Evolutionary conservation across 2,329 filamentous ascomycete species (phyloP).

Genomic region (Apiospora malaysiana): DNA sequence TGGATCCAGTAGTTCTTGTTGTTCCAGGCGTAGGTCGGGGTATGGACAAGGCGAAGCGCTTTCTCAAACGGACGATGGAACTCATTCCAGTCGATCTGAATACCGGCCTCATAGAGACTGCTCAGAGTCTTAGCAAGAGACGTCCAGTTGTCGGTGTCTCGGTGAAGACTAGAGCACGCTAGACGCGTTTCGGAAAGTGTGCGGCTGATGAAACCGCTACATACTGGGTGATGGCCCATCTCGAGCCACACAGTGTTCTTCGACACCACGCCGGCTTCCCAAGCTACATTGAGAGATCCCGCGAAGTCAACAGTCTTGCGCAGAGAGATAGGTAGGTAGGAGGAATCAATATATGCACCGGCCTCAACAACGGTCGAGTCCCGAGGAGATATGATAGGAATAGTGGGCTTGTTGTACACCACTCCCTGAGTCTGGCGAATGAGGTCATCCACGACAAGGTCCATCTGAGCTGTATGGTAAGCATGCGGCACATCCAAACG

Average conservation of each 20-base stretch:
- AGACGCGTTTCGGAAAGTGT: conserved; percentile 42
- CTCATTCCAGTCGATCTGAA: conserved; percentile 73
- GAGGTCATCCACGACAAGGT: conserved; percentile 64
- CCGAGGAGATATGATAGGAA: conserved; percentile 49
- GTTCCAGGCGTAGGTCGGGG: conserved; percentile 76
- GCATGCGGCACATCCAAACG: conserved; percentile 57
- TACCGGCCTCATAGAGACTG: conserved; percentile 63
- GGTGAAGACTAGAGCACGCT: conserved; percentile 56
- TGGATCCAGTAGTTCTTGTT: conserved; percentile 73
- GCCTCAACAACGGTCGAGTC: conserved; percentile 27
- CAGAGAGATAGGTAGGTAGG: conserved; percentile 45
- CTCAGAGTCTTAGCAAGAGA: conserved; percentile 56
- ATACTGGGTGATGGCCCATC: conserved; percentile 71
- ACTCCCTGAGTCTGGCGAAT: conserved; percentile 45
- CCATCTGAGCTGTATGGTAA: conserved; percentile 60
- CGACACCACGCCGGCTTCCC: conserved; percentile 53
- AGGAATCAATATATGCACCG: conserved; percentile 40
- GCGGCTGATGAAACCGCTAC: conserved; percentile 63
- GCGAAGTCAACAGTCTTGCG: conserved; percentile 71
- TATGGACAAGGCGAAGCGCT: conserved; percentile 55
- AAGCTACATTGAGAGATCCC: conserved; percentile 49
- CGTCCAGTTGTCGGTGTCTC: conserved; percentile 62
- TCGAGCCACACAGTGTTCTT: conserved; percentile 67
- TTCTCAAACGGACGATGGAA: conserved; percentile 60
- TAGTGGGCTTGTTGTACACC: conserved; percentile 49